Evolutionary conservation across 1,284 basidiomycete species (phyloP).

Genomic region (Tylopilus orsonianus): DNA sequence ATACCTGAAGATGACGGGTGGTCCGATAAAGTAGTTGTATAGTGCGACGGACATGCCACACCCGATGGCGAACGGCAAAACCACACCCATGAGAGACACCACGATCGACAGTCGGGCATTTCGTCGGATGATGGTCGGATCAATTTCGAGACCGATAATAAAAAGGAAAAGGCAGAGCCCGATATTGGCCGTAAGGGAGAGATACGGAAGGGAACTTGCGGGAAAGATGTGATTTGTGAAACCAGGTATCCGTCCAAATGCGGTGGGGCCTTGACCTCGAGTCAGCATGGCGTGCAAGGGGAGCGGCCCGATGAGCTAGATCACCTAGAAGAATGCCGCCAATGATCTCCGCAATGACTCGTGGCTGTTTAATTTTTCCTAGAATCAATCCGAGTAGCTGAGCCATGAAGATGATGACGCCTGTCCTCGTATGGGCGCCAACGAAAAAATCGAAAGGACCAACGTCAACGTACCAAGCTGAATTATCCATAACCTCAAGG

Average conservation of each 20-base stretch:
- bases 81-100: constrained; percentile 68
- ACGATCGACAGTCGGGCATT: constrained; percentile 67
- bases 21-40: constrained; percentile 79
- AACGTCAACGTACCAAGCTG: constrained; percentile 50
- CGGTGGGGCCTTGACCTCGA: constrained; percentile 58
- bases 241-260: constrained; percentile 39
- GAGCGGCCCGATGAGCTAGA: not conserved
- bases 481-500: constrained; percentile 71
- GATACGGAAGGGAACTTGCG: constrained; percentile 40
- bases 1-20: constrained; percentile 69
- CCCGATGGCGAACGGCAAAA: constrained; percentile 55
- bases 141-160: constrained; percentile 87
- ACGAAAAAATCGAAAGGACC: not conserved
- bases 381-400: constrained; percentile 60
- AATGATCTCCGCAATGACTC: constrained; percentile 75
- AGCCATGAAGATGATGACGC: constrained; percentile 65
- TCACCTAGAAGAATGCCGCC: constrained; percentile 64
- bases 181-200: constrained; percentile 83
- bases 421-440: constrained; percentile 24
- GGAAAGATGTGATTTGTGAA: constrained; percentile 69
- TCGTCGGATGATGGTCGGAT: constrained; percentile 74
- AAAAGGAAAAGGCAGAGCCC: constrained; percentile 91
- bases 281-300: not conserved
- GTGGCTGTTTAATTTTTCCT: constrained; percentile 62
- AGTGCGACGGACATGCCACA: constrained; percentile 72